Evolutionary conservation across 345 rosid species (phyloP), one percentile per base, ranked within the genome.

Genomic region (Raphanus sativus): DNA sequence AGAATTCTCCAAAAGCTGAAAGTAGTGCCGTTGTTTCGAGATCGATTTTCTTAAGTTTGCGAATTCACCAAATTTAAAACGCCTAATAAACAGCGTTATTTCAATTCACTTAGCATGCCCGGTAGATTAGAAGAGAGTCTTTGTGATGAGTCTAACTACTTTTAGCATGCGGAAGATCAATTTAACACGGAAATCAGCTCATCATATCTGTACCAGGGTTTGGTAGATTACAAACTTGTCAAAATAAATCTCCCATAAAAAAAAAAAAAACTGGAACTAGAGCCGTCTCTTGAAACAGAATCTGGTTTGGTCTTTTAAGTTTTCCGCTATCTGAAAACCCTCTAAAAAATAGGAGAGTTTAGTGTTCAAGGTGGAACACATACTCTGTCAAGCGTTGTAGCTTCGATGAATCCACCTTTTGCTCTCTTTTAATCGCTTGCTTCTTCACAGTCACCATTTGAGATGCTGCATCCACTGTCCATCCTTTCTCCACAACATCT

Each of bases 351-450:
- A 0, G 71, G 29, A 50, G 69, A 67, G 11, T 56, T 33, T 70
- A 90, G 74, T 87, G 92, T 84, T 93, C 94, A 24, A 90, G 91
- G 74, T 91, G 91, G 82, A 90, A 88, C 48, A 90, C 91, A 64
- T 86, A 95, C 74, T 96, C 94, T 0, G 97, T 95, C 80, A 95
- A 79, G 48, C 90, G 86, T 74, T 91, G 98, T 55, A 95, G 83
- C 84, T 87, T 92, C 54, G 83, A 73, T 7, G 96, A 77, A 73
- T 91, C 97, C 59, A 91, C 83, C 77, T 88, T 91, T 82, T 90
- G 94, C 81, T 89, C 94, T 12, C 74, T 81, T 29, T 74, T 82
- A 5, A 80, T 75, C 16, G 86, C 82, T 80, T 84, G 86, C 78
- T 87, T 89, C 85, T 84, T 92, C 84, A 90, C 97, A 11, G 86